A percentile compares a stretch with the other conserved stretches of the same genome.
phyloP scores from a whole-genome alignment of 2,329 filamentous ascomycete species.

The Sarocladium brachiariae region DNA sequence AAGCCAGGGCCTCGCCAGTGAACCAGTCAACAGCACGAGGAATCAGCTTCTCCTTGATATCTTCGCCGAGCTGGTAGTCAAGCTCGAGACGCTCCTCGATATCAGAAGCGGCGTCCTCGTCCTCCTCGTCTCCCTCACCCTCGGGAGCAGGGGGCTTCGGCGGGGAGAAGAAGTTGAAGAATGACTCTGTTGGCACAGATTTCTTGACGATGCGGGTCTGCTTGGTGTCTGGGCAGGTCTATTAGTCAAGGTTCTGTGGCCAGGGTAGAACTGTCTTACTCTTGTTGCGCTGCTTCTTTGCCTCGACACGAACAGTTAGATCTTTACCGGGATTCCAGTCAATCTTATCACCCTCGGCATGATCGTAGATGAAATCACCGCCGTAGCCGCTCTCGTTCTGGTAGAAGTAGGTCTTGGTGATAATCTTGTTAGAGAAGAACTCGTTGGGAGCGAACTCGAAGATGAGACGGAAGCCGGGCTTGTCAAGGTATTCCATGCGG shows the following conservation, averaged over 20 bases:
- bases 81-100: conserved; percentile 97
- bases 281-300: conserved; percentile 99
- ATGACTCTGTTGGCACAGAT: conserved; percentile 96
- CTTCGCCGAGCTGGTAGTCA: conserved; percentile 97
- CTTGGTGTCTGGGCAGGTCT: conserved; percentile 74
- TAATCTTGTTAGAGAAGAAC: conserved; percentile 93
- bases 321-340: conserved; percentile 94
- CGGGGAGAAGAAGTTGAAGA: conserved; percentile 98
- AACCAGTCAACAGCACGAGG: conserved; percentile 99
- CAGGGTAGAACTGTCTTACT: conserved; percentile 50
- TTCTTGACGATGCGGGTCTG: conserved; percentile 99
- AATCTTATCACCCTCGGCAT: conserved; percentile 96
- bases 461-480: conserved; percentile 95
- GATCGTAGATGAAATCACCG: conserved; percentile 99
- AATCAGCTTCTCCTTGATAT: conserved; percentile 99
- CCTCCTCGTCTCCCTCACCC: conserved; percentile 57
- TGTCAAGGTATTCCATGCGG: conserved; percentile 98
- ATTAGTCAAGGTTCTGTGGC: not conserved
- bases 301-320: conserved; percentile 88
- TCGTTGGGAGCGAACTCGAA: conserved; percentile 96
- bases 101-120: conserved; percentile 74
- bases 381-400: conserved; percentile 98
- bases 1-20: conserved; percentile 94
- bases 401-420: conserved; percentile 99
- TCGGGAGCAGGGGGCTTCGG: conserved; percentile 71